Conservation (phyloP, 352 stramenopile genomes). For the Phytophthora sansomeana region DNA sequence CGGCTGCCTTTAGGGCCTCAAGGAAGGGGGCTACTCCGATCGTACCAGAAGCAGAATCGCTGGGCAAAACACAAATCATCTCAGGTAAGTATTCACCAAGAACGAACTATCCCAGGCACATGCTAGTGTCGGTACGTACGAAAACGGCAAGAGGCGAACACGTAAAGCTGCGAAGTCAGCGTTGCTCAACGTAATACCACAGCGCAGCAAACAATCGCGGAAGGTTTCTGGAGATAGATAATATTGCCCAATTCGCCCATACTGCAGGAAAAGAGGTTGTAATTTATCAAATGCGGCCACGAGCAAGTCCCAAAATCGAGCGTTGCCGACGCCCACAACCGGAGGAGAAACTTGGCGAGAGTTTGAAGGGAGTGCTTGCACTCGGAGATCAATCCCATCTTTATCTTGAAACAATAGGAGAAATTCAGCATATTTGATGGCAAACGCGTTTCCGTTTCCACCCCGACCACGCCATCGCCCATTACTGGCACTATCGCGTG, state of each 20-base stretch:
- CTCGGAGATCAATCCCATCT: slow-evolving; percentile 16
- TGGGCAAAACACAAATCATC: slow-evolving; percentile 20
- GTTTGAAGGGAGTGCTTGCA: slow-evolving; percentile 46
- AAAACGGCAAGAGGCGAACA: slow-evolving; percentile 65
- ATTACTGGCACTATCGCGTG: slow-evolving; percentile 29
- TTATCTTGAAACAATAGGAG: slow-evolving; percentile 53
- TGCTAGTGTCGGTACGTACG: slow-evolving; percentile 40
- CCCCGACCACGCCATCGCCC: slow-evolving; percentile 32
- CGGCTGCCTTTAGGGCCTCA: slow-evolving; percentile 55
- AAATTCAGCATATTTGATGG: slow-evolving; percentile 74
- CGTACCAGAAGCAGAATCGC: slow-evolving; percentile 55
- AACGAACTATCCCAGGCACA: neutral
- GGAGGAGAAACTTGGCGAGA: slow-evolving; percentile 54
- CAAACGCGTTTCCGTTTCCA: slow-evolving; percentile 37
- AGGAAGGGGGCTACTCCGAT: slow-evolving; percentile 58
- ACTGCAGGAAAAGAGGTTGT: slow-evolving; percentile 62
- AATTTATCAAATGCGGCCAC: slow-evolving; percentile 59
- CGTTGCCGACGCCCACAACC: slow-evolving; percentile 53
- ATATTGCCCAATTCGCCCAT: slow-evolving; percentile 58
- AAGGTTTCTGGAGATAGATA: slow-evolving; percentile 66
- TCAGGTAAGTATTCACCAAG: neutral
- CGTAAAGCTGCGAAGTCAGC: slow-evolving; percentile 74
- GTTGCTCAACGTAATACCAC: slow-evolving; percentile 70
- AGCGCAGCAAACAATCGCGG: slow-evolving; percentile 65
- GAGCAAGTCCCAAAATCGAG: slow-evolving; percentile 71